A percentile compares a stretch with the other conserved stretches of the same genome.
These are phyloP conservation scores for Colletotrichum siamense DNA, from an alignment of 2,329 filamentous ascomycete species.

Conservation along the genomic window DNA sequence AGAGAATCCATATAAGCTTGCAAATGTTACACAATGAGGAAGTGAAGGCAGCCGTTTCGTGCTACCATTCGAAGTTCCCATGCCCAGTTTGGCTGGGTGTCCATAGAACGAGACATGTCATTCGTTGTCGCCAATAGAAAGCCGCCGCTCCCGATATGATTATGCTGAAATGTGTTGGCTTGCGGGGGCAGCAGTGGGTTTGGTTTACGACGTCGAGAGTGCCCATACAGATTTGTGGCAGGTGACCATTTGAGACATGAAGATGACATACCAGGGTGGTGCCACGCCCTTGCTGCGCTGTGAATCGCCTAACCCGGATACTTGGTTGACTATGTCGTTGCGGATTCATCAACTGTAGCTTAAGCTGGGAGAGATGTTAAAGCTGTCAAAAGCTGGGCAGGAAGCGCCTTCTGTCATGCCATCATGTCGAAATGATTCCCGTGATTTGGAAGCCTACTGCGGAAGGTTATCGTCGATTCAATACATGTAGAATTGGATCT, in stretches of 20 bases:
- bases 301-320: not conserved
- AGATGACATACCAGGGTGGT: not conserved
- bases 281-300: not conserved
- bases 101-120: not conserved
- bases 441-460: not conserved
- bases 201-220: not conserved
- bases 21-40: not conserved
- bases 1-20: not conserved
- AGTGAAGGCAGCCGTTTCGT: not conserved
- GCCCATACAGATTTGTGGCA: not conserved
- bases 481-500: not conserved
- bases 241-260: not conserved
- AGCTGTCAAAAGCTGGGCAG: not conserved
- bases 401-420: not conserved
- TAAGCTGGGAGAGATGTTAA: not conserved
- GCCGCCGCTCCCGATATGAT: not conserved
- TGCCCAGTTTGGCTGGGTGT: not conserved
- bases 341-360: not conserved
- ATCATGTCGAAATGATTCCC: not conserved
- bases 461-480: not conserved
- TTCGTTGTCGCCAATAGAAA: not conserved
- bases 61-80: not conserved
- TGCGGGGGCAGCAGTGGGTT: not conserved
- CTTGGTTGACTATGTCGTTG: not conserved
- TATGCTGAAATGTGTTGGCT: not conserved